Base-by-base conservation (phyloP, 495 filamentous ascomycete species). In the Hypoxylon lienhwacheense region DNA sequence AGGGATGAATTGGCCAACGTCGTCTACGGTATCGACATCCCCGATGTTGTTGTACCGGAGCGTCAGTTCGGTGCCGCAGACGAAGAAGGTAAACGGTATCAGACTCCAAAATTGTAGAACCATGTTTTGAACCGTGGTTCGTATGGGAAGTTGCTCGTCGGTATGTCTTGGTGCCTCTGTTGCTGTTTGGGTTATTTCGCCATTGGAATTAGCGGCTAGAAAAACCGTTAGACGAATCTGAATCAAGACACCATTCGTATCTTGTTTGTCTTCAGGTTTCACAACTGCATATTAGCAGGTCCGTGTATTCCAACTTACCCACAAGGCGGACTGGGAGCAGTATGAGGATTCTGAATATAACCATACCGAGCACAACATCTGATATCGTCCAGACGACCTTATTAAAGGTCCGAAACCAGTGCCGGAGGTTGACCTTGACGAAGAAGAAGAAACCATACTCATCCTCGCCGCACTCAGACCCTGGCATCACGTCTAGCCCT, bases 391-490 rank as follows among this genome's bases (percentile, higher is more conserved):
- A 58, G 8, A 51, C 37, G 28, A 39, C 52, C 52, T 61, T 61
- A 15, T 61, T 61, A 12, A 63, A 55, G 7, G 54, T 63, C n/a
- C 59, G 45, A 12, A 63, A 63, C 59, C 59, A 63, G 10, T 49
- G 42, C 34, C 53, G 45, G 17, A 63, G 42, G 31, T 42, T 53
- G n/a, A 63, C 48, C 20, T 32, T 57, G 11, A 47, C 47, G 41
- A 63, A 63, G 47, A 63, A 63, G 47, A 63, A 63, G 31, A 59
- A 63, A n/a, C 47, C 59, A 19, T 43, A 53, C 41, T 63, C 59
- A 15, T 47, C 47, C 3, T 32, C 47, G 5, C 48, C 42, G 25
- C n/a, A n/a, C n/a, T 34, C 26, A n/a, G 48, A 44, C 10, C 33
- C 34, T 7, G 47, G 53, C 19, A 63, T 14, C 16, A 52, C 29